A percentile compares a stretch with the other conserved stretches of the same genome.
phyloP scores from a whole-genome alignment of 352 stramenopile genomes.

The Phytophthora pinifolia region DNA sequence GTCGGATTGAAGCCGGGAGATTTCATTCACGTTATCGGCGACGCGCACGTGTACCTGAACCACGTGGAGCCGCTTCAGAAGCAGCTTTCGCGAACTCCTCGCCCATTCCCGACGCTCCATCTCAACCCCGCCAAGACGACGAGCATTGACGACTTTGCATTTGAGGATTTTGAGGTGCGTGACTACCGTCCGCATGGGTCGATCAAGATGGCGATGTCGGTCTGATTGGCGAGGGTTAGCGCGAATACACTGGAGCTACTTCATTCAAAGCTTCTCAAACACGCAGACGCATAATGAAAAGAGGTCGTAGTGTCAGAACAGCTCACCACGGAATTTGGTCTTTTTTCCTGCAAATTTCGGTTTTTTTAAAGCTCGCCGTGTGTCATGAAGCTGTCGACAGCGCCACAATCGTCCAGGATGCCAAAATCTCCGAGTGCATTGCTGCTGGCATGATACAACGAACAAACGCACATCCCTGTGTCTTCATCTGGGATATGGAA shows the following conservation, averaged over 20 bases:
- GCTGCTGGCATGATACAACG: slow-evolving; percentile 56
- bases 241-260: too few relatives aligned
- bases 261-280: too few relatives aligned
- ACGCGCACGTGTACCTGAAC: slow-evolving; percentile 99
- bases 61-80: slow-evolving; percentile 97
- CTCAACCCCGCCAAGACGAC: slow-evolving; percentile 87
- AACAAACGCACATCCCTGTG: slow-evolving; percentile 64
- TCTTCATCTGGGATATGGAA: slow-evolving; percentile 48
- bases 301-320: too few relatives aligned
- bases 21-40: slow-evolving; percentile 99
- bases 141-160: slow-evolving; percentile 96
- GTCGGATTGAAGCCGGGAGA: slow-evolving; percentile 93
- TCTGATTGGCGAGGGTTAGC: slow-evolving; percentile 30
- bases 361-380: slow-evolving; percentile 46
- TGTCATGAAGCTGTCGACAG: slow-evolving; percentile 61
- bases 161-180: slow-evolving; percentile 95
- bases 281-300: too few relatives aligned
- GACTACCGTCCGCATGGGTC: slow-evolving; percentile 96
- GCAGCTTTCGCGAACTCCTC: slow-evolving; percentile 93
- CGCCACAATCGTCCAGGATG: slow-evolving; percentile 58
- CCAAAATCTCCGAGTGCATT: slow-evolving; percentile 53
- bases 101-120: slow-evolving; percentile 94
- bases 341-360: too few relatives aligned
- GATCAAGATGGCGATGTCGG: slow-evolving; percentile 99
- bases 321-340: too few relatives aligned